Base-by-base conservation (phyloP, 1,139 yeast species). In the Meyerozyma elateridarum region DNA sequence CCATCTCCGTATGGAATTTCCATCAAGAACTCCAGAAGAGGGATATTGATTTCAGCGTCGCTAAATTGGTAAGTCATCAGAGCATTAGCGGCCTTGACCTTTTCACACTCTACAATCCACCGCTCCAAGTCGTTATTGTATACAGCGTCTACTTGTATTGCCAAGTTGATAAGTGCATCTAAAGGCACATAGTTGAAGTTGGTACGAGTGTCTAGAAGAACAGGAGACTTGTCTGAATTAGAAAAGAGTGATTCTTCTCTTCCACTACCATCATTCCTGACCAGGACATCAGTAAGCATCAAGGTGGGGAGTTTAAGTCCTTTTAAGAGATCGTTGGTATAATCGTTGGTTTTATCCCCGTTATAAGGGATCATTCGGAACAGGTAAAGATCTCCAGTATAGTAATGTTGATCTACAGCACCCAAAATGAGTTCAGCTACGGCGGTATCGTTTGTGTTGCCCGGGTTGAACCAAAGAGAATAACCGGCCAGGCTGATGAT, bases 41-140 rank as follows among this genome's bases (percentile, higher is more conserved):
- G 83, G 4, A 81, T 64, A 11, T 60, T 51, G 14, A 85, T 60
- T 0, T 61, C 51, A 20, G 78, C 56, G 28, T 73, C 70, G 19
- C 76, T 80, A 47, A 85, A 69, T 20, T 57, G 49, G 44, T 84
- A 73, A 31, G 70, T 65, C 9, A 85, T 38, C 0, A 72, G 56
- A 1, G 89, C 91, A 19, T 69, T 56, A 3, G 57, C 48, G 14
- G 42, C 33, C 13, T 41, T 22, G 2, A 67, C 41, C 15, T 67
- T 48, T n/a, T 64, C 56, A 57, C 95, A 85, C 38, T 73, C 72
- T 16, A 82, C 84, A 14, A 83, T 51, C 95, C 95, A 85, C 15
- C 71, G 42, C 15, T 61, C 63, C 6, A 67, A 48, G 11, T 70
- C 68, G 3, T 60, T 49, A 6, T 74, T 67, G 52, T 76, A 85